Conservation (phyloP, 2,329 filamentous ascomycete genomes). For the Fusarium siculi region DNA sequence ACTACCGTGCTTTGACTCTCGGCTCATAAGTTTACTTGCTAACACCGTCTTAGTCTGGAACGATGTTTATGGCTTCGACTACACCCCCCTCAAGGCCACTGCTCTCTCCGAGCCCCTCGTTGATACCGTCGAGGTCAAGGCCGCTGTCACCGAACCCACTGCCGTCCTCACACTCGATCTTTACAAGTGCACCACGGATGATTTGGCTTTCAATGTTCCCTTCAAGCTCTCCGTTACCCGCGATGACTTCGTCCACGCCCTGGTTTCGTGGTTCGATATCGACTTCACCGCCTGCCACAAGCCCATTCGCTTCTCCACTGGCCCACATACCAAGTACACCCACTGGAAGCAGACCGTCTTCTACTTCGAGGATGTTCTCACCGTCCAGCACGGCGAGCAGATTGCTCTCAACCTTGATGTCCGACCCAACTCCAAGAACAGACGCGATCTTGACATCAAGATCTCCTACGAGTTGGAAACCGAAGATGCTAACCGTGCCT, state of each 20-base stretch:
- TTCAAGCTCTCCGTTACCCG: conserved; percentile 83
- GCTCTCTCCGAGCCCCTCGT: conserved; percentile 96
- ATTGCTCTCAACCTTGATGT: conserved; percentile 80
- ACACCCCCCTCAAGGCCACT: conserved; percentile 90
- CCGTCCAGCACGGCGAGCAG: conserved; percentile 86
- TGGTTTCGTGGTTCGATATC: conserved; percentile 99
- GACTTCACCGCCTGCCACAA: conserved; percentile 99
- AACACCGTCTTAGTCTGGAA: conserved; percentile 81
- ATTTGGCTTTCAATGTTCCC: conserved; percentile 84
- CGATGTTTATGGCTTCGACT: conserved; percentile 98
- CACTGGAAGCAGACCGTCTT: conserved; percentile 99
- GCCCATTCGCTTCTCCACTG: conserved; percentile 94
- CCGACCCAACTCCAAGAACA: conserved; percentile 93
- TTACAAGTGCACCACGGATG: conserved; percentile 85
- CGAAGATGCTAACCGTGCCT: conserved; percentile 74
- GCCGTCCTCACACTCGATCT: conserved; percentile 89
- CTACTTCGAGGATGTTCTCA: conserved; percentile 93
- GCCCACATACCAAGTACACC: conserved; percentile 98
- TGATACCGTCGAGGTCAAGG: conserved; percentile 97
- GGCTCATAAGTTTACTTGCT: background rate
- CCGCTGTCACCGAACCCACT: conserved; percentile 91
- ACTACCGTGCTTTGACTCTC: background rate
- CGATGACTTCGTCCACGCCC: conserved; percentile 93
- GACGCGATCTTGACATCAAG: conserved; percentile 91
- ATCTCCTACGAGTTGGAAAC: conserved; percentile 86